Conservation (phyloP, 352 stramenopile species). For the Phytophthora foliorum region DNA sequence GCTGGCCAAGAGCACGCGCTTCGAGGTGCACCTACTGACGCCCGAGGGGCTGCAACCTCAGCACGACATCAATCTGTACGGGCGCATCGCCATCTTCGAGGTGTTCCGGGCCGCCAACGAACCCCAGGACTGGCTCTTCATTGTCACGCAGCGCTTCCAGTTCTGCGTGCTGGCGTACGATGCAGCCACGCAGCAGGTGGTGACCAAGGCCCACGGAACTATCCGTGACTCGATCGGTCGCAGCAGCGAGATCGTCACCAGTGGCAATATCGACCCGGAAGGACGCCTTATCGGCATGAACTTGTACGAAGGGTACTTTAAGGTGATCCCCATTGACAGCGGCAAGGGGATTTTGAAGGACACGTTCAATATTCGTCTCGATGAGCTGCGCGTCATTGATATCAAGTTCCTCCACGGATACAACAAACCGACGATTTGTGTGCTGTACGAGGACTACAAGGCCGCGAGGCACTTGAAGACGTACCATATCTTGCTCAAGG, state of each 20-base stretch:
- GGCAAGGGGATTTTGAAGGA: conserved; percentile 82
- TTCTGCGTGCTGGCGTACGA: conserved; percentile 93
- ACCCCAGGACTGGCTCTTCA: conserved; percentile 87
- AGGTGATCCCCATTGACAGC: conserved; percentile 90
- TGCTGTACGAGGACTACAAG: conserved; percentile 94
- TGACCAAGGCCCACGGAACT: conserved; percentile 89
- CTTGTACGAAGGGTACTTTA: conserved; percentile 93
- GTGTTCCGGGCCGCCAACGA: conserved; percentile 81
- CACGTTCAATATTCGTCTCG: conserved; percentile 94
- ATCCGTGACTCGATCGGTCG: conserved; percentile 89
- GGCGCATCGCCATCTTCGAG: conserved; percentile 91
- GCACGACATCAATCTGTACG: conserved; percentile 90
- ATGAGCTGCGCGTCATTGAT: conserved; percentile 94
- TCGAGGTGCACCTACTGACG: conserved; percentile 91
- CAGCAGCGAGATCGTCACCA: conserved; percentile 91
- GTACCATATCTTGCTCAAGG: conserved; percentile 91
- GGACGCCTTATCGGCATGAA: conserved; percentile 92
- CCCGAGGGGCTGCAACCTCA: conserved; percentile 87
- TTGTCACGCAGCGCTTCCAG: conserved; percentile 92
- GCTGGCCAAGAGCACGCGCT: conserved; percentile 88
- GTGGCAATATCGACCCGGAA: conserved; percentile 90
- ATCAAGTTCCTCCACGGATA: conserved; percentile 94
- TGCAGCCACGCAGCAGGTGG: conserved; percentile 63
- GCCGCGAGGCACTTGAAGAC: conserved; percentile 93
- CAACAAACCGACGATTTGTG: conserved; percentile 90